Conservation (phyloP, 129 eudicot species). For the Ambrosia trifida region DNA sequence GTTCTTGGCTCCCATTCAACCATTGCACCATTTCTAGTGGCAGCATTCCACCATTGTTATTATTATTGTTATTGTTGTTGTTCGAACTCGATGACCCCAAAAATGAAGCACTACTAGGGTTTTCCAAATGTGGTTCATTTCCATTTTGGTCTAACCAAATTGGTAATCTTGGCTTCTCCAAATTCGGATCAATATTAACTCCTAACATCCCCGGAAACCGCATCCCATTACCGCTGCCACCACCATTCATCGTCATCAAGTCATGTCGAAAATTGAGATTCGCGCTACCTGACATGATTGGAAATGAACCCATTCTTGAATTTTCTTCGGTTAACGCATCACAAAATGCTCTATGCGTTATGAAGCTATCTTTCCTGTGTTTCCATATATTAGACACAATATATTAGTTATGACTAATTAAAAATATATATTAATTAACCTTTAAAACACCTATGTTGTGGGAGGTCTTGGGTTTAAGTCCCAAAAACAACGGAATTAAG, state of each 20-base stretch:
- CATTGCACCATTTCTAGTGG: conserved; percentile 45
- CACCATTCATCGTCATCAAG: conserved; percentile 36
- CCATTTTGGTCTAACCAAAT: conserved; percentile 58
- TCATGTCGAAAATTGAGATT: conserved; percentile 59
- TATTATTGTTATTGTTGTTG: conserved; percentile 33
- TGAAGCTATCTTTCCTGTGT: conserved; percentile 83
- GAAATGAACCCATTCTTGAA: conserved; percentile 50
- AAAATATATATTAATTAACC: too few relatives aligned
- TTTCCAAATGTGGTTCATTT: conserved; percentile 27
- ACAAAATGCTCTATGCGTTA: conserved; percentile 87
- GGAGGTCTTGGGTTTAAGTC: too few relatives aligned
- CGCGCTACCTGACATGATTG: conserved; percentile 28
- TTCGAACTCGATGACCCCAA: conserved; percentile 42
- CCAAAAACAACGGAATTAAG: too few relatives aligned
- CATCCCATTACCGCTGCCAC: conserved; percentile 35
- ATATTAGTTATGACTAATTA: too few relatives aligned
- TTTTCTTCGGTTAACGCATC: conserved; percentile 79
- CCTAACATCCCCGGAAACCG: conserved; percentile 46
- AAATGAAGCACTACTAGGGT: conserved; percentile 30
- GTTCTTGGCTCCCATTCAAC: conserved; percentile 43
- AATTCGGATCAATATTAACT: conserved; percentile 38
- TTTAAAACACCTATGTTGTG: too few relatives aligned
- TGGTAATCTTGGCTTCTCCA: conserved; percentile 56
- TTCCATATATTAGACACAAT: background rate
- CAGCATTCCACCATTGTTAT: conserved; percentile 33